These are phyloP conservation scores for Glebionis coronaria DNA, from an alignment of 129 eudicot species.

Conservation along the genomic window DNA sequence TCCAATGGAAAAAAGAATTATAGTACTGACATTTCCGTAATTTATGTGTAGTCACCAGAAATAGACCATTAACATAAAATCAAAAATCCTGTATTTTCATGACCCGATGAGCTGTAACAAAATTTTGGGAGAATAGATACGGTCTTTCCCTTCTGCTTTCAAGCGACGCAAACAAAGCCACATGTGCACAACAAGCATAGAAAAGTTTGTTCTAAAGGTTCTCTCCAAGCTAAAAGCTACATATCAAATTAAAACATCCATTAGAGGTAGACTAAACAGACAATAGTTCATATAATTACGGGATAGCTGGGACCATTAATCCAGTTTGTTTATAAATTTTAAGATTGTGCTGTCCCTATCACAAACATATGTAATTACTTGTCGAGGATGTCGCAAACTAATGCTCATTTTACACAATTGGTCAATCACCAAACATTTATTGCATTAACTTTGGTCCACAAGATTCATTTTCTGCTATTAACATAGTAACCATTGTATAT, in stretches of 20 bases:
- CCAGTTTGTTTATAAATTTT: neutral
- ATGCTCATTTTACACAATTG: neutral
- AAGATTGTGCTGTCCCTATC: neutral
- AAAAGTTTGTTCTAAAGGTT: slow-evolving; percentile 74
- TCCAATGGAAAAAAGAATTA: slow-evolving; percentile 2
- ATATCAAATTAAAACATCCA: slow-evolving; percentile 24
- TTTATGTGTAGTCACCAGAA: too few species aligned
- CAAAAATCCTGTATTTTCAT: too few species aligned
- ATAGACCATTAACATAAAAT: too few species aligned
- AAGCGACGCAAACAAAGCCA: slow-evolving; percentile 88
- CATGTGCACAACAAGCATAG: slow-evolving; percentile 83
- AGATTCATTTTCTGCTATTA: neutral
- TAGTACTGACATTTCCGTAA: too few species aligned
- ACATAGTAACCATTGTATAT: neutral
- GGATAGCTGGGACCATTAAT: neutral
- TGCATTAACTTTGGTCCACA: slow-evolving; percentile 1
- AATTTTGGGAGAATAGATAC: slow-evolving; percentile 12
- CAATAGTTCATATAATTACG: neutral
- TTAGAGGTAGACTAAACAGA: slow-evolving; percentile 2
- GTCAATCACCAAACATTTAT: neutral
- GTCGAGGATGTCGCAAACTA: neutral
- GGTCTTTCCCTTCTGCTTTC: slow-evolving; percentile 57
- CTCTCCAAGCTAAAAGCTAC: slow-evolving; percentile 90
- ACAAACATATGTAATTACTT: slow-evolving; percentile 1
- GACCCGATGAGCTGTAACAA: neutral